Percentiles rank a stretch among this genome's conserved stretches.
Evolutionary conservation across 2,329 filamentous ascomycete genomes (phyloP).

Genomic region (Pseudogymnoascus sp.): DNA sequence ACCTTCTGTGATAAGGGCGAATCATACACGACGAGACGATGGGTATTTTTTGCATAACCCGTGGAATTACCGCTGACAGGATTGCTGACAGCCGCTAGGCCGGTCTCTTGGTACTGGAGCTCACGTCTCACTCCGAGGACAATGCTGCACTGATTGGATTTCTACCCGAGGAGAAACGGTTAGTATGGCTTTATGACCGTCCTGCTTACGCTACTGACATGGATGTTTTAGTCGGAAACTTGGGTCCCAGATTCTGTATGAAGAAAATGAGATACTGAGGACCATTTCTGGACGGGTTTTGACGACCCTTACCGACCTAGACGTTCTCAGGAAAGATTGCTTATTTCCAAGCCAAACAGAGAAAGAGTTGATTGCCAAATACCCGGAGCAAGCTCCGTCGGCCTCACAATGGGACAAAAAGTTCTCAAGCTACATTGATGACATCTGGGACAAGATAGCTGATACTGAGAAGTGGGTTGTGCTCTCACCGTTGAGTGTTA

Average conservation of each 20-base stretch:
- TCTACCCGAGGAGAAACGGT: background rate
- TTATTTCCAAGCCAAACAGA: background rate
- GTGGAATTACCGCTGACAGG: background rate
- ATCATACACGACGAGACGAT: background rate
- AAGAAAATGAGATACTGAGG: constrained; percentile 3
- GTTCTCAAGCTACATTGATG: constrained; percentile 1
- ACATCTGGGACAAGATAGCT: background rate
- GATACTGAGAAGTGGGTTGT: background rate
- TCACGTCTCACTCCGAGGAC: background rate
- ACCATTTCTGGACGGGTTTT: background rate
- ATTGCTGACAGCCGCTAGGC: background rate
- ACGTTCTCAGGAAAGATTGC: background rate
- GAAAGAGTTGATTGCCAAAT: background rate
- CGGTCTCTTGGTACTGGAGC: background rate
- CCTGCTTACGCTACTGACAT: background rate
- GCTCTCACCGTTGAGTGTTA: background rate
- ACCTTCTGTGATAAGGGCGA: constrained; percentile 1
- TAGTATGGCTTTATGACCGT: background rate
- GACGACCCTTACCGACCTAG: background rate
- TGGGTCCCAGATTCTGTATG: constrained; percentile 2
- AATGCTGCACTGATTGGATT: background rate
- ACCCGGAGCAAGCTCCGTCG: background rate
- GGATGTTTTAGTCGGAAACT: background rate
- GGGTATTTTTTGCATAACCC: background rate
- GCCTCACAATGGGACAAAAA: constrained; percentile 9